Evolutionary conservation across 2,329 filamentous ascomycete genomes (phyloP).

Genomic region (Nigrospora sphaerica): DNA sequence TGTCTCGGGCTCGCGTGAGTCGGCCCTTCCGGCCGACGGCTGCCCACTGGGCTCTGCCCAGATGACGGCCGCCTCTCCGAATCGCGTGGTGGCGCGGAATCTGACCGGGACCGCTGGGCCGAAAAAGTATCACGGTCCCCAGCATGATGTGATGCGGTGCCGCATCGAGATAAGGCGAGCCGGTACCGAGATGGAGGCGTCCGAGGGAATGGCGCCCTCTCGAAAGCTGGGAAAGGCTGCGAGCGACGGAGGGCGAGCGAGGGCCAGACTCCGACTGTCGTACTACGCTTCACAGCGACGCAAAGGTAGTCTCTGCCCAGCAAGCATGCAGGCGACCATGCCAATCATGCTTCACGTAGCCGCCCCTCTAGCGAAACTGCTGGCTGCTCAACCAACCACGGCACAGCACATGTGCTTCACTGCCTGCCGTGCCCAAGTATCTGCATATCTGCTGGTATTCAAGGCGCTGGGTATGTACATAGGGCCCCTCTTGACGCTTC

Average conservation of each 20-base stretch:
- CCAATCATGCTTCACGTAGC: constrained; percentile 13
- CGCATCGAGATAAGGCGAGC: constrained; percentile 15
- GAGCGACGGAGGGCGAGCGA: background rate
- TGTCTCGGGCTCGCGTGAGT: constrained; percentile 6
- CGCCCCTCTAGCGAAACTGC: constrained; percentile 8
- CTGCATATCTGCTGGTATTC: constrained; percentile 6
- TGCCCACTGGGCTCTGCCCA: too few relatives aligned
- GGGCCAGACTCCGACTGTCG: constrained; percentile 17
- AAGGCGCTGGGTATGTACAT: constrained; percentile 8
- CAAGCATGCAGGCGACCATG: constrained; percentile 11
- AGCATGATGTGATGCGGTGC: constrained; percentile 8
- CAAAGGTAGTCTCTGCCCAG: constrained; percentile 13
- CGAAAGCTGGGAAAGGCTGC: background rate
- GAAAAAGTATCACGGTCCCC: constrained; percentile 1
- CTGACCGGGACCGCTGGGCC: constrained; percentile 3
- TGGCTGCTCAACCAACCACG: constrained; percentile 7
- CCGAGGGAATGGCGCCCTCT: constrained; percentile 1
- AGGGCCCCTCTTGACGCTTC: constrained; percentile 1
- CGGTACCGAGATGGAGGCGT: constrained; percentile 1
- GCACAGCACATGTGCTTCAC: background rate
- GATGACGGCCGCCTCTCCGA: too few relatives aligned
- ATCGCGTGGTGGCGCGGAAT: background rate
- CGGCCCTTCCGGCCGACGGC: constrained; percentile 2
- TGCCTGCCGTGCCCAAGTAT: constrained; percentile 1
- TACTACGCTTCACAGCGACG: constrained; percentile 17